A percentile compares a stretch with the other conserved stretches of the same genome.
Conservation (phyloP, 176 grass and related monocot genomes). For the Cymbopogon citratus region DNA sequence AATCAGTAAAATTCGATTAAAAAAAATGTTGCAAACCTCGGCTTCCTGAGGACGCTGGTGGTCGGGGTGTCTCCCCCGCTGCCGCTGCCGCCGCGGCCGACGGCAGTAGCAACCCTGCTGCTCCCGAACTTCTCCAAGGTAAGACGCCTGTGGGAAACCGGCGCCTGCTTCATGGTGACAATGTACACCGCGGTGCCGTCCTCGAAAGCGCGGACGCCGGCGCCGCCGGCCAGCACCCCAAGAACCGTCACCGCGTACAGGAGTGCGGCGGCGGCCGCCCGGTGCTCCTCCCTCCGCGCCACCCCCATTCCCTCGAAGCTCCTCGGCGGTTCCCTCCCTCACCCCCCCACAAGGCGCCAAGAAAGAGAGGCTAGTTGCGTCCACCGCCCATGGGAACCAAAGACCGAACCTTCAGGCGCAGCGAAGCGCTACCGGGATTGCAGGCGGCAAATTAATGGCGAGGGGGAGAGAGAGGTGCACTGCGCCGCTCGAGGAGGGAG, state of each 20-base stretch:
- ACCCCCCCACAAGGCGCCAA: neutral
- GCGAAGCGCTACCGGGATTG: neutral
- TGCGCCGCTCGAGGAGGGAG: slow-evolving; percentile 7
- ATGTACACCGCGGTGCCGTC: slow-evolving; percentile 79
- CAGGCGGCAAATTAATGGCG: slow-evolving; percentile 32
- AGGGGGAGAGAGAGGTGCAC: neutral
- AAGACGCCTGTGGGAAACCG: slow-evolving; percentile 49
- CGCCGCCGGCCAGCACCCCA: slow-evolving; percentile 8
- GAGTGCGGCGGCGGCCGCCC: neutral
- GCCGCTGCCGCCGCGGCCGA: neutral
- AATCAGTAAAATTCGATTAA: neutral
- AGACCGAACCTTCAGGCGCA: neutral
- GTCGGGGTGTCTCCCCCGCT: slow-evolving; percentile 30
- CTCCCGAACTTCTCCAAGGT: slow-evolving; percentile 45
- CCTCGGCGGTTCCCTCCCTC: neutral
- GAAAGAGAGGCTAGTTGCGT: slow-evolving; percentile 10
- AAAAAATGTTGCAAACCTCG: slow-evolving; percentile 44
- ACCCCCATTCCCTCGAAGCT: slow-evolving; percentile 22
- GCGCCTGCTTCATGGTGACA: slow-evolving; percentile 79
- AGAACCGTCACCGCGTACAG: slow-evolving; percentile 22
- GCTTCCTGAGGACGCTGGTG: slow-evolving; percentile 58
- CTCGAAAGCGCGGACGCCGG: slow-evolving; percentile 31
- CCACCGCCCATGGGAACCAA: slow-evolving; percentile 12
- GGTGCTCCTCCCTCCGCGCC: neutral
- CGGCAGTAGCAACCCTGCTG: slow-evolving; percentile 28